These are phyloP conservation scores for Agmasoma carcini DNA, from an alignment of 371 early-diverging fungal genomes.

Conservation along the genomic window DNA sequence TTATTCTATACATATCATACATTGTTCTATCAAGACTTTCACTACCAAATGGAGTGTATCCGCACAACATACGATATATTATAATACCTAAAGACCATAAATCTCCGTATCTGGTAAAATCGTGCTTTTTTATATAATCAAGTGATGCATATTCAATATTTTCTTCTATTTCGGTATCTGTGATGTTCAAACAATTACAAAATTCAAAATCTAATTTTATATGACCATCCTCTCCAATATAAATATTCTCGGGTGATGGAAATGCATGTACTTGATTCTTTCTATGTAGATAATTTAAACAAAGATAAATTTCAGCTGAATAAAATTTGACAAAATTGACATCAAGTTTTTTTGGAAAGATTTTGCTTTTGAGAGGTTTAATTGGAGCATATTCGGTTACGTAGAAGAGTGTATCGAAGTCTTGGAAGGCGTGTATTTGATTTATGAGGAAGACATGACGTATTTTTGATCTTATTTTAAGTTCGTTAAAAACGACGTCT, in stretches of 20 bases:
- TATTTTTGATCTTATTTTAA: conserved; percentile 19
- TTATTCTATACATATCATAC: conserved; percentile 69
- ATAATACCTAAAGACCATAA: conserved; percentile 48
- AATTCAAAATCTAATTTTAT: conserved; percentile 43
- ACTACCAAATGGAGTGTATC: conserved; percentile 37
- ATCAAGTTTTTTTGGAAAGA: conserved; percentile 48
- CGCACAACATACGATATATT: conserved; percentile 34
- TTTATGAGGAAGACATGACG: conserved; percentile 42
- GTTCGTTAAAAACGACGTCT: conserved; percentile 32
- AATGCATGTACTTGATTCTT: conserved; percentile 80
- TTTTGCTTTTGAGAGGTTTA: conserved; percentile 20
- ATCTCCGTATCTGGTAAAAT: conserved; percentile 17
- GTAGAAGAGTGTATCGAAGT: conserved; percentile 39
- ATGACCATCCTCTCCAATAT: conserved; percentile 36
- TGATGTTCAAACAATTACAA: conserved; percentile 27
- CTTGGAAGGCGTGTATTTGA: conserved; percentile 41
- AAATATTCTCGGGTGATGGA: conserved; percentile 65
- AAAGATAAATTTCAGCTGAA: conserved; percentile 74
- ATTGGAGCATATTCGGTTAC: conserved; percentile 31
- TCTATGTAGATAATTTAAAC: conserved; percentile 73
- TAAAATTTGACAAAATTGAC: conserved; percentile 76
- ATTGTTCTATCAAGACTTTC: conserved; percentile 8
- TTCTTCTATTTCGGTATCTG: conserved; percentile 6
- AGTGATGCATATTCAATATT: conserved; percentile 37
- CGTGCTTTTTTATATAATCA: conserved; percentile 19